Evolutionary conservation across 139 green algal genomes (phyloP).

Genomic region (Tetradesmus lagerheimii): DNA sequence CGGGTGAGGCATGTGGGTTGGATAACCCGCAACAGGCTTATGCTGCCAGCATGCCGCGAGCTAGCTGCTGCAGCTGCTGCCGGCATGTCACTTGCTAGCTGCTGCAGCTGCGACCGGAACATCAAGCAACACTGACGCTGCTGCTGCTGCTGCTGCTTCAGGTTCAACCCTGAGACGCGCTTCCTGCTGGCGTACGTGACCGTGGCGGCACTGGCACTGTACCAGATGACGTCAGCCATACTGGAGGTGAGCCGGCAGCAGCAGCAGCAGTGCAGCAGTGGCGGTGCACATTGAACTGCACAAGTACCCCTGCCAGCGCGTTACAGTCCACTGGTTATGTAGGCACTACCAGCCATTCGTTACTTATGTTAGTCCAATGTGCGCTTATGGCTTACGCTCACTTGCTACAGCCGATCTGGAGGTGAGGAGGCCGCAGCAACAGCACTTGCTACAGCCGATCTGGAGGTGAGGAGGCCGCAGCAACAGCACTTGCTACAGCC

Average conservation of each 20-base stretch:
- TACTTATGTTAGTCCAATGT: background rate
- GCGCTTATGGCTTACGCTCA: no score
- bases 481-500: no score
- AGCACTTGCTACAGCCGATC: no score
- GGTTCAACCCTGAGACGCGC: conserved; percentile 34
- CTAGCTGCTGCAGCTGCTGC: no score
- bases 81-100: background rate
- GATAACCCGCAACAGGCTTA: no score
- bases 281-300: background rate
- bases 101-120: background rate
- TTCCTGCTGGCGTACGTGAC: conserved; percentile 54
- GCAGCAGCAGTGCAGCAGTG: background rate
- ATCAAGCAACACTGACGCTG: background rate
- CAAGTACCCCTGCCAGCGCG: no score
- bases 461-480: no score
- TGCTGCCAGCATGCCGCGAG: no score
- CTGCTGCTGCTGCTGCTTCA: background rate
- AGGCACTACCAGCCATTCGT: background rate
- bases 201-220: conserved; percentile 66
- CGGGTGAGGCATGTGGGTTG: background rate
- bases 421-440: no score
- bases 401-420: no score
- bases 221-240: conserved; percentile 56
- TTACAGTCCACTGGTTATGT: no score
- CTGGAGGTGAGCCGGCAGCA: background rate